Base-by-base conservation (phyloP, 2,329 filamentous ascomycete genomes). In the Aspergillus transmontanensis region DNA sequence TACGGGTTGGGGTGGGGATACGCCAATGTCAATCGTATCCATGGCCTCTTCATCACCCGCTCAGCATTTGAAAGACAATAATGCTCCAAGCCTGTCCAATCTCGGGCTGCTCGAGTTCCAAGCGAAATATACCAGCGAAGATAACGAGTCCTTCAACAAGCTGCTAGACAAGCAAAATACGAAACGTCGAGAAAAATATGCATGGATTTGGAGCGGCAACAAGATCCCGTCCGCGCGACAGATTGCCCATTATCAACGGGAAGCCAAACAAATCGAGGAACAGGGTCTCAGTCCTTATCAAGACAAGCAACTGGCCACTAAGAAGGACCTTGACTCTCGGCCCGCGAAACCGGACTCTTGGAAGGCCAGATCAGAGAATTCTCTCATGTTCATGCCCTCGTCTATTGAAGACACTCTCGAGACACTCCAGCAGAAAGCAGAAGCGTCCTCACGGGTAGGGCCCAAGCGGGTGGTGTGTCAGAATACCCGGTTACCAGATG, bases 121-220 rank as follows among this genome's bases (percentile, higher is more conserved):
- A 74, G 86, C 91, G 3, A 94, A 92, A 69, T 98, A 97, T 79
- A 99, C 94, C 1, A 97, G 93, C 73, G 95, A 99, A 78, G 95
- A 99, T 76, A 98, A 98, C 74, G 95, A 97, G 75, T 96, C 92
- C 70, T 98, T 99, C 81, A 96, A 97, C 78, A 90, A 90, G 70
- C 84, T 99, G 1, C 82, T 98, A 32, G 95, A 99, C 79, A 91
- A 89, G 72, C 93, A 97, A 73, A 99, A 97, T 73, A 85, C 89
- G 65, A 94, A 93, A 76, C 87, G 85, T 57, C 89, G 91, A 0
- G 90, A 94, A 72, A 96, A 94, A 71, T 91, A 97, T 73, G 88
- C 89, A 1, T 97, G 94, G 91, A 83, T 98, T 53, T 96, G 93
- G 88, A 86, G 88, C 11, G 91, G 89, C 32, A 97, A 98, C 79